These are phyloP conservation scores for Pseudogymnoascus sp. DNA, from an alignment of 2,329 filamentous ascomycete genomes.

Conservation along the genomic window DNA sequence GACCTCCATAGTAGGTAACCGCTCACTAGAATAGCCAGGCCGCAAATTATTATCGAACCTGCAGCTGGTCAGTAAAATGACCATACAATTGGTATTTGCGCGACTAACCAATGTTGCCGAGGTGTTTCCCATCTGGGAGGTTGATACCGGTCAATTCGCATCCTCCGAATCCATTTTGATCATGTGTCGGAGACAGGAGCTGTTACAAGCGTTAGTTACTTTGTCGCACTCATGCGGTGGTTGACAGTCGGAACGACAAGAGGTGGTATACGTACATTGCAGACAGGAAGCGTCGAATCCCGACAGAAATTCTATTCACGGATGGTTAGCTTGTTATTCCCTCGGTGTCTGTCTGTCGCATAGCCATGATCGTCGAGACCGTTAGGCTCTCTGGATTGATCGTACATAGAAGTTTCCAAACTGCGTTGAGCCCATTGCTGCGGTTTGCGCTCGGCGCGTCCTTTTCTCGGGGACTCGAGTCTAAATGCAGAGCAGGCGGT, in stretches of 20 bases:
- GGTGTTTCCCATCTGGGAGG: constrained; percentile 52
- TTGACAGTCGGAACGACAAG: not conserved
- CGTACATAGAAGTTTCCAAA: constrained; percentile 51
- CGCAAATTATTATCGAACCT: constrained; percentile 84
- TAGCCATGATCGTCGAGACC: constrained; percentile 2
- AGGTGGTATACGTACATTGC: constrained; percentile 58
- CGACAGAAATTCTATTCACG: constrained; percentile 63
- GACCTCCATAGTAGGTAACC: constrained; percentile 67
- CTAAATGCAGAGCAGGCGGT: constrained; percentile 2
- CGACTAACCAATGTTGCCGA: constrained; percentile 73
- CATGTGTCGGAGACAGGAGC: constrained; percentile 55
- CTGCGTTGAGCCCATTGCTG: constrained; percentile 40
- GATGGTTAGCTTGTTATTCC: constrained; percentile 12
- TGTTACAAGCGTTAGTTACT: constrained; percentile 27
- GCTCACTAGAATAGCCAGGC: constrained; percentile 62
- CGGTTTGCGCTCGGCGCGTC: constrained; percentile 1
- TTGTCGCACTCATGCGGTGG: not conserved
- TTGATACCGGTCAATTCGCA: constrained; percentile 70
- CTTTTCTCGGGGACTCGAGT: constrained; percentile 4
- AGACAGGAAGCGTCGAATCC: constrained; percentile 74
- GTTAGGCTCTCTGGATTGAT: constrained; percentile 11
- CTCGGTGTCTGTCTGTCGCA: not conserved
- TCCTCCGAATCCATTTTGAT: constrained; percentile 53
- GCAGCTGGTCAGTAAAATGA: constrained; percentile 24
- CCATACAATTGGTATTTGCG: not conserved